These are phyloP conservation scores for Purshia tridentata DNA, from an alignment of 306 rosid species.

Conservation along the genomic window DNA sequence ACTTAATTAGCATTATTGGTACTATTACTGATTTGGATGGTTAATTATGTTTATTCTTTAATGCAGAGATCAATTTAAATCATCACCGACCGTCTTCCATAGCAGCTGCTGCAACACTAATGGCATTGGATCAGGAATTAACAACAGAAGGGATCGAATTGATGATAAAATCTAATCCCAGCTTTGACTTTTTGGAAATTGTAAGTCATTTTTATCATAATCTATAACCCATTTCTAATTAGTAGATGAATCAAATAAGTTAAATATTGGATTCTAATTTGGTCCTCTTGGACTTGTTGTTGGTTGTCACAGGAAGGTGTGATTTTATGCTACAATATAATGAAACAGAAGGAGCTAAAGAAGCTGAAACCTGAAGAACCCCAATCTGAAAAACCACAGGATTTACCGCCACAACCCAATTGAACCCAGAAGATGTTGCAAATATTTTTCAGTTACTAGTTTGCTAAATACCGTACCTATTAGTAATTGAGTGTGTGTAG, in stretches of 20 bases:
- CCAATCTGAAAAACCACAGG: no score
- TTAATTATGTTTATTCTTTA: neutral
- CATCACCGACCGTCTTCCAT: constrained; percentile 66
- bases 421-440: constrained; percentile 26
- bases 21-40: neutral
- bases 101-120: constrained; percentile 72
- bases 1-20: neutral
- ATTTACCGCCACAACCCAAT: constrained; percentile 22
- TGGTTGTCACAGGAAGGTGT: constrained; percentile 51
- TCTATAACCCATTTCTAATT: neutral
- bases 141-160: constrained; percentile 45
- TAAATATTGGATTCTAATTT: constrained; percentile 4
- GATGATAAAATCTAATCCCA: constrained; percentile 59
- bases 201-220: constrained; percentile 39
- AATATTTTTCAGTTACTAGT: constrained; percentile 37
- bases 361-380: no score
- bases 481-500: constrained; percentile 17
- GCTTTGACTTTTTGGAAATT: constrained; percentile 34
- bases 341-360: constrained; percentile 47
- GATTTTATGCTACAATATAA: constrained; percentile 44
- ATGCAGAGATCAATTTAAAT: constrained; percentile 60
- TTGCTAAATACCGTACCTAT: constrained; percentile 16
- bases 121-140: constrained; percentile 51
- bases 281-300: neutral
- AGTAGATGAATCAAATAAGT: neutral